phyloP scores from a whole-genome alignment of 2,329 filamentous ascomycete genomes.

The Shiraia bambusicola region DNA sequence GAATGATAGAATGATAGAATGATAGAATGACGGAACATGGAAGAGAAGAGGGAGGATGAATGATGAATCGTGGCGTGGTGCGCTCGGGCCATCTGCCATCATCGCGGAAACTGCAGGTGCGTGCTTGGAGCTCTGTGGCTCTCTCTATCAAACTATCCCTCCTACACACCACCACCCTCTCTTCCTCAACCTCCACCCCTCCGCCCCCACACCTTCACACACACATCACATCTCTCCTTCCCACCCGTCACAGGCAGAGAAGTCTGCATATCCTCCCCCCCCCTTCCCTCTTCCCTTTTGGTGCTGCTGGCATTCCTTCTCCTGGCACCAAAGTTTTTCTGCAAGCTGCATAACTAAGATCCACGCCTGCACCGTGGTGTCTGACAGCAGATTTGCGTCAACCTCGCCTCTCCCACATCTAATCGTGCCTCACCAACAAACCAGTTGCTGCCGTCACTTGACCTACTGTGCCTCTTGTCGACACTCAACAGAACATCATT shows the following conservation, averaged over 20 bases:
- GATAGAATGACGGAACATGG: too few relatives aligned
- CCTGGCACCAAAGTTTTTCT: constrained; percentile 5
- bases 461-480: neutral
- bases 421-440: constrained; percentile 7
- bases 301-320: constrained; percentile 9
- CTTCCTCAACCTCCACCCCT: too few relatives aligned
- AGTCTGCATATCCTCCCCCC: constrained; percentile 4
- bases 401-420: constrained; percentile 18
- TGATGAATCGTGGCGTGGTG: constrained; percentile 10
- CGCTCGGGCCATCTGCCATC: constrained; percentile 10
- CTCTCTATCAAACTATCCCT: constrained; percentile 18
- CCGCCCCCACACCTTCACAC: constrained; percentile 10
- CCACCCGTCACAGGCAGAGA: constrained; percentile 4
- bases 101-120: constrained; percentile 20
- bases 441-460: constrained; percentile 2
- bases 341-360: constrained; percentile 22
- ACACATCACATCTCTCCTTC: constrained; percentile 7
- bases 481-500: neutral
- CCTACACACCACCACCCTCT: too few relatives aligned
- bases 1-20: too few relatives aligned
- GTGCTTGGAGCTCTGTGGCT: constrained; percentile 9
- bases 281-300: too few relatives aligned
- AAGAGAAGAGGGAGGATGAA: too few relatives aligned
- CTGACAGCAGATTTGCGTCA: constrained; percentile 16
- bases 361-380: constrained; percentile 44